Base-by-base conservation (phyloP, 73 alveolate genomes). In the Paramecium sonneborni region DNA sequence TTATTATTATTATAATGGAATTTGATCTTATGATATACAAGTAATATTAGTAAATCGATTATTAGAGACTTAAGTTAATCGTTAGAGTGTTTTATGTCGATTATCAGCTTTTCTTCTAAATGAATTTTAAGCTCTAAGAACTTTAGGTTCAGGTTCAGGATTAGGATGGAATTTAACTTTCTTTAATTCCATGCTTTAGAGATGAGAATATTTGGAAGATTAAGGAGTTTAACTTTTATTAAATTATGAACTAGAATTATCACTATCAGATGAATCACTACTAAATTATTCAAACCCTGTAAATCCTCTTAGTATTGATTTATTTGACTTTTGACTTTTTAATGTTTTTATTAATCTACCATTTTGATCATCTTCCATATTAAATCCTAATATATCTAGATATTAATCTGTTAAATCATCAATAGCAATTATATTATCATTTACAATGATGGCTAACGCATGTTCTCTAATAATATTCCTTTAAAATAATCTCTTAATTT, bases 111-210 rank as follows among this genome's bases (percentile, higher is more conserved):
- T 70, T 70, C 34, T 10, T 28, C 23, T 12, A 32, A 32, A 23
- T 28, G 86, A 23, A 32, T 35, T 70, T 14, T 70, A 70, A 10
- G 55, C 12, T 70, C 86, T 70, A 3, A 70, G 14, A 4, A 28
- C 37, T 70, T 23, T 24, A 3, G 86, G 46, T 70, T 70, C 86
- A 70, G 86, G 86, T 70, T 70, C 86, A 20, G 82, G 82, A 7
- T 34, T 3, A 15, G 82, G 20, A 15, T n/a, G 43, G 12, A 58
- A n/a, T 58, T 24, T 24, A 11, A 58, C 34, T 21, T 58, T 58
- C 82, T 21, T 58, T 4, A 8, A 6, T 15, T 35, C 86, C 20
- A 12, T 70, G 43, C 84, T 62, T 62, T 20, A n/a, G 3, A 62
- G n/a, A 15, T 62, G 18, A 6, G 84, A 18, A 23, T 62, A 23